Conservation (phyloP, 805 yeast species). For the Pichia occidentalis region DNA sequence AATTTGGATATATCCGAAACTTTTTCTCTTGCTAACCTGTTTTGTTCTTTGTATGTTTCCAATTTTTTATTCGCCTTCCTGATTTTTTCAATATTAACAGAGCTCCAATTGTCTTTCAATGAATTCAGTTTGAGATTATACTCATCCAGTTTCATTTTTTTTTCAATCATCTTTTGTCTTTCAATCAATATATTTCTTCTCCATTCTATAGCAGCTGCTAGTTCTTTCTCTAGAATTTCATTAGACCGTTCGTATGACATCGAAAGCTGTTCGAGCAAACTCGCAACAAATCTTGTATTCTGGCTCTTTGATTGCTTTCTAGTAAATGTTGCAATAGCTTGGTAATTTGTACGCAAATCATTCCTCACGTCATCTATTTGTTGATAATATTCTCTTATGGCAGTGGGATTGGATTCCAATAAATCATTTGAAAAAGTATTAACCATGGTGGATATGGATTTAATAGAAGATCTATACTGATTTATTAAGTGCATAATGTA, state of each 20-base stretch:
- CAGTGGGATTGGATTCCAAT: constrained; percentile 27
- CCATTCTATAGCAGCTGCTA: constrained; percentile 21
- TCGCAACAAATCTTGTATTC: constrained; percentile 24
- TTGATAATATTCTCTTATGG: constrained; percentile 28
- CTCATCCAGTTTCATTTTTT: constrained; percentile 18
- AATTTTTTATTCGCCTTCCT: constrained; percentile 4
- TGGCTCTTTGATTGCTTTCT: constrained; percentile 28
- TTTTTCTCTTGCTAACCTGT: not conserved
- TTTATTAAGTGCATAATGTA: constrained; percentile 26
- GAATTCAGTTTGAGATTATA: constrained; percentile 12
- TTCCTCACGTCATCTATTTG: constrained; percentile 21
- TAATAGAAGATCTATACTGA: constrained; percentile 24
- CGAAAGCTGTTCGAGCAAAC: constrained; percentile 24
- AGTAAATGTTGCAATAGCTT: constrained; percentile 28
- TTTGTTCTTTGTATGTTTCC: constrained; percentile 1
- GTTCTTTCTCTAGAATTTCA: constrained; percentile 17
- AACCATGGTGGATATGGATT: constrained; percentile 22
- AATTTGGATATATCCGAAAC: constrained; percentile 2
- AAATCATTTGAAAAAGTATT: constrained; percentile 25
- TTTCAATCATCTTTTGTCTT: constrained; percentile 21
- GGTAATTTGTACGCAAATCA: constrained; percentile 26
- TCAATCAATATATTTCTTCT: constrained; percentile 20
- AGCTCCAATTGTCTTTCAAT: constrained; percentile 11
- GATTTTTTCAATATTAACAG: constrained; percentile 9
- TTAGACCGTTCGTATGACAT: constrained; percentile 24